Base-by-base conservation (phyloP, 1,139 yeast genomes). In the Candida dubliniensis region DNA sequence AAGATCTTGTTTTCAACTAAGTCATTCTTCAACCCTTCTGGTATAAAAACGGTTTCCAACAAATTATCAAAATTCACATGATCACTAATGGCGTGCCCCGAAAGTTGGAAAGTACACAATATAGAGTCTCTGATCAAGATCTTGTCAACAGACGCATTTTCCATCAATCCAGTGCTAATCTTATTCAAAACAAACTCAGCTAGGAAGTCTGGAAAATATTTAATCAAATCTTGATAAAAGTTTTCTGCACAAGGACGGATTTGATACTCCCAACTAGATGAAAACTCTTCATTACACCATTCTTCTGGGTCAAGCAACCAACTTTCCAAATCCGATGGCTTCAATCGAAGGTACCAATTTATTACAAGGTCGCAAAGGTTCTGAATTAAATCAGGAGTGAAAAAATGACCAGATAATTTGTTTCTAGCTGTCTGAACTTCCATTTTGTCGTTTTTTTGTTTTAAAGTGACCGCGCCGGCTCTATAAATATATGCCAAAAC, bases 281-380 rank as follows among this genome's bases (percentile, higher is more conserved):
- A 78, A 46, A 84, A 69, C 53, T 90, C 96, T 58, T 87, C 96
- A 50, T 82, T 82, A 30, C 88, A 82, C 89, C 96, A 93, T 58
- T 88, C 96, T 61, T 90, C 98, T 0, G 98, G 96, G 48, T 89
- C 96, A 30, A 77, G 63, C 11, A 72, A 63, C 98, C 98, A 93
- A 38, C 79, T 70, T 53, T 87, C 95, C 40, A 91, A 65, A 58
- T 91, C 98, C 1, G 77, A 66, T 0, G 91, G 87, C 44, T 83
- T 79, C 39, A 91, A 64, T 44, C 84, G 77, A 51, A 93, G 72
- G 59, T 88, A 91, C 80, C 85, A 82, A 32, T 76, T 74, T 46
- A 89, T 82, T 31, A 90, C 67, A 30, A 86, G 66, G 49, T 85
- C 85, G 23, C 89, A 77, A 18, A 91, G 63, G 30, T 78, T 76